These are phyloP conservation scores for Calonectria fujianensis DNA, from an alignment of 2,329 filamentous ascomycete species.

Conservation along the genomic window DNA sequence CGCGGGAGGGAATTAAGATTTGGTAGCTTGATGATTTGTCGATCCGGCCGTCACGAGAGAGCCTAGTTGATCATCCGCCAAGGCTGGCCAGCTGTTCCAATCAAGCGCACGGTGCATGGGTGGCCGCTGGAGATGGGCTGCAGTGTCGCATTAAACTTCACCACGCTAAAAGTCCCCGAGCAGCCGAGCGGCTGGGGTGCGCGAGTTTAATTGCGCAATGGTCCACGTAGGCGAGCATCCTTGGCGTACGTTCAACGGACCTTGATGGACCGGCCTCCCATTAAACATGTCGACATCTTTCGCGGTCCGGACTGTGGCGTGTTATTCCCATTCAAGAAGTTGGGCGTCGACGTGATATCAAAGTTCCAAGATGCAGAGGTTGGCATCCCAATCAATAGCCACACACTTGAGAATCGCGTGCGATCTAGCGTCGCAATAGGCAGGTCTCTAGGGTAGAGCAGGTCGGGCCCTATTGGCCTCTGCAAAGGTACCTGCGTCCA, in stretches of 20 bases:
- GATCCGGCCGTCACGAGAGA: background rate
- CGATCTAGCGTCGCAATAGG: slow-evolving; percentile 30
- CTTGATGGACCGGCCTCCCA: background rate
- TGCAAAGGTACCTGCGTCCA: slow-evolving; percentile 25
- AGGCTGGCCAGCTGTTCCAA: background rate
- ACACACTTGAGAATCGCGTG: background rate
- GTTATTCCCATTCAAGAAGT: slow-evolving; percentile 26
- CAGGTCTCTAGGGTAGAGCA: slow-evolving; percentile 25
- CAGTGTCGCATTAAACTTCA: slow-evolving; percentile 14
- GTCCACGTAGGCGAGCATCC: background rate
- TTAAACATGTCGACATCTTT: background rate
- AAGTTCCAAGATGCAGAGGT: background rate
- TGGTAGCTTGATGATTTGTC: background rate
- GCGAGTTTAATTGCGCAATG: slow-evolving; percentile 28
- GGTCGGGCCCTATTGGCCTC: background rate
- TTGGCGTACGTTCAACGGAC: background rate
- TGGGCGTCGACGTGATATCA: background rate
- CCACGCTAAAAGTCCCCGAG: slow-evolving; percentile 13
- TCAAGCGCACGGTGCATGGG: slow-evolving; percentile 2
- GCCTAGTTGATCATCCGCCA: slow-evolving; percentile 8
- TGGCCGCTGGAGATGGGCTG: background rate
- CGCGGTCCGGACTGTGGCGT: background rate
- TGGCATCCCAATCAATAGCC: slow-evolving; percentile 9
- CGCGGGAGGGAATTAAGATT: background rate
- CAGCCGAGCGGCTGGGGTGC: background rate